Conservation (phyloP, 176 grass and related monocot genomes). For the Thalia dealbata region DNA sequence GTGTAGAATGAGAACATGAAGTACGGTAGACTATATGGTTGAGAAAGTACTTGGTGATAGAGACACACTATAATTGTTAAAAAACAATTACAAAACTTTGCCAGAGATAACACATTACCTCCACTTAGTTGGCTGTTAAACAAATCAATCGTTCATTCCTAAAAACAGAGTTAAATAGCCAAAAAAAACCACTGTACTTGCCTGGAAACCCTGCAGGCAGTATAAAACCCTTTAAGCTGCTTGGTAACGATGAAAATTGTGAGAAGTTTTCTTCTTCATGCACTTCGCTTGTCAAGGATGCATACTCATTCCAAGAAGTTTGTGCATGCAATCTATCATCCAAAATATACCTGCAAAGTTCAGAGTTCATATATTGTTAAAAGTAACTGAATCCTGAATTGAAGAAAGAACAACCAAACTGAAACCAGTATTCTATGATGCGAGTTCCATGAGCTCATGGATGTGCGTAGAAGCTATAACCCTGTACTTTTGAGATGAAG, state of each 20-base stretch:
- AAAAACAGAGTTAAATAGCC: not conserved
- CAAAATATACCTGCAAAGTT: conserved; percentile 42
- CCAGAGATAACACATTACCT: not conserved
- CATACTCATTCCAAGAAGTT: conserved; percentile 28
- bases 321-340: conserved; percentile 37
- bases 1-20: not conserved
- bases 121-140: not conserved
- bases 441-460: not conserved
- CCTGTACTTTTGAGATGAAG: not conserved
- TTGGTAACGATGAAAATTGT: conserved; percentile 27
- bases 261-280: conserved; percentile 16
- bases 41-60: not conserved
- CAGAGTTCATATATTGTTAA: conserved; percentile 4
- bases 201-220: conserved; percentile 82
- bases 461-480: not conserved
- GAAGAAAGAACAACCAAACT: not conserved
- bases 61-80: not conserved
- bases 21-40: not conserved
- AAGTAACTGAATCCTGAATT: not conserved
- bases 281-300: conserved; percentile 4
- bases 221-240: conserved; percentile 48
- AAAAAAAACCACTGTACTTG: too few relatives aligned
- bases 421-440: not conserved
- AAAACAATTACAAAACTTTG: not conserved
- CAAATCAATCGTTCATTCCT: not conserved